These are phyloP conservation scores for Ophiosphaerella herpotricha DNA, from an alignment of 2,329 filamentous ascomycete species.

Conservation along the genomic window DNA sequence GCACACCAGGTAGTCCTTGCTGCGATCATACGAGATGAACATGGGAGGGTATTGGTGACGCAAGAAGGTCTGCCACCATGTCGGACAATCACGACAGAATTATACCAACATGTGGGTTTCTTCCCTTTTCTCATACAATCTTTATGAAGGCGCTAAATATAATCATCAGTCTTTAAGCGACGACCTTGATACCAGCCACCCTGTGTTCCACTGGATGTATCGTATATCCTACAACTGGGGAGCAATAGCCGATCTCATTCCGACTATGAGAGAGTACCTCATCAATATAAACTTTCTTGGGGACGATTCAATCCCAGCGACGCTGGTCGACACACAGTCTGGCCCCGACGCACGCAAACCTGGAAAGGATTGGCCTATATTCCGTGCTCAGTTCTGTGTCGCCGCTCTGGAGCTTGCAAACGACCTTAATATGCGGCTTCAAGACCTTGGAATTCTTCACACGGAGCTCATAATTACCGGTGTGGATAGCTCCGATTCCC, in stretches of 20 bases:
- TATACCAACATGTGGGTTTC: slow-evolving; percentile 3
- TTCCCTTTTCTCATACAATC: neutral
- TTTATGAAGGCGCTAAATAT: slow-evolving; percentile 1
- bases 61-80: slow-evolving; percentile 69
- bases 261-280: slow-evolving; percentile 71
- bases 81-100: slow-evolving; percentile 72
- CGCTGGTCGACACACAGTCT: slow-evolving; percentile 55
- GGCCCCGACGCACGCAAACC: slow-evolving; percentile 53
- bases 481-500: slow-evolving; percentile 39
- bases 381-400: slow-evolving; percentile 79
- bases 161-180: slow-evolving; percentile 49
- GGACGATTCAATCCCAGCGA: slow-evolving; percentile 14
- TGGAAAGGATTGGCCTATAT: slow-evolving; percentile 69
- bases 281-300: neutral
- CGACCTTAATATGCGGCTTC: slow-evolving; percentile 64
- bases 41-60: slow-evolving; percentile 68
- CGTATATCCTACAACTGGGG: slow-evolving; percentile 76
- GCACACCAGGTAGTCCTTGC: slow-evolving; percentile 57
- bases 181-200: slow-evolving; percentile 72
- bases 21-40: slow-evolving; percentile 67
- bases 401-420: slow-evolving; percentile 71
- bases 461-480: slow-evolving; percentile 72
- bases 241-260: slow-evolving; percentile 66
- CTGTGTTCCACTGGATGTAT: slow-evolving; percentile 83
- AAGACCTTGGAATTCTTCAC: slow-evolving; percentile 68